Base-by-base conservation (phyloP, 2,329 filamentous ascomycete genomes). In the Clonostachys sp. region DNA sequence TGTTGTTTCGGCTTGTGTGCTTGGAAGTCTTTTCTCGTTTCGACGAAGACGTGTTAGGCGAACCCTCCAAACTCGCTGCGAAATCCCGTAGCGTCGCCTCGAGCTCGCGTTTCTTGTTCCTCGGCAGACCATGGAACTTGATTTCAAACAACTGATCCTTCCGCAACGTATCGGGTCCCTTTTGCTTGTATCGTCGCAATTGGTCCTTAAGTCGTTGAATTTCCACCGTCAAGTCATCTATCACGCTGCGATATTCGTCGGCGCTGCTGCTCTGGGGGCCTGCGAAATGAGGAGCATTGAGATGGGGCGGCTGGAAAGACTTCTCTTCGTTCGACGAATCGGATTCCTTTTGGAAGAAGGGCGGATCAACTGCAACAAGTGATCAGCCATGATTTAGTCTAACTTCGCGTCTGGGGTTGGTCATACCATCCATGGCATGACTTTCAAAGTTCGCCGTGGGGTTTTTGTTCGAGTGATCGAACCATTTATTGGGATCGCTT, bases 61-160 rank as follows among this genome's bases (percentile, higher is more conserved):
- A 77, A 10, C 64, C 72, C 18, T 83, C 77, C 5, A 91, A 73
- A 24, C 73, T 78, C 2, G 81, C 75, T 2, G 85, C 83, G 53
- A 92, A 91, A 44, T 84, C 81, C 47, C 83, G 80, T 10, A 95
- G 66, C 0, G 84, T 82, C 7, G 84, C 79, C 59, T 95, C 89
- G 17, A 95, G 65, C 53, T 94, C 88, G 48, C 83, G 76, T 64
- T 87, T 90, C 68, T 90, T 91, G 44, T 80, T 75, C 42, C 81
- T 75, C 0, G 87, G 79, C 39, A 95, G 65, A 1, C 85, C 83
- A 55, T 94, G 88, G 33, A 91, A 78, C 55, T 88, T 86, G 51
- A 95, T 82, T 61, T 95, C 90, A 55, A 95, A 92, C 0, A 95
- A 66, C 59, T 88, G 90, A 33, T 95, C 88, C 42, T 84, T 81